phyloP scores from a whole-genome alignment of 768 basidiomycete genomes.

The Lactarius evosmus region DNA sequence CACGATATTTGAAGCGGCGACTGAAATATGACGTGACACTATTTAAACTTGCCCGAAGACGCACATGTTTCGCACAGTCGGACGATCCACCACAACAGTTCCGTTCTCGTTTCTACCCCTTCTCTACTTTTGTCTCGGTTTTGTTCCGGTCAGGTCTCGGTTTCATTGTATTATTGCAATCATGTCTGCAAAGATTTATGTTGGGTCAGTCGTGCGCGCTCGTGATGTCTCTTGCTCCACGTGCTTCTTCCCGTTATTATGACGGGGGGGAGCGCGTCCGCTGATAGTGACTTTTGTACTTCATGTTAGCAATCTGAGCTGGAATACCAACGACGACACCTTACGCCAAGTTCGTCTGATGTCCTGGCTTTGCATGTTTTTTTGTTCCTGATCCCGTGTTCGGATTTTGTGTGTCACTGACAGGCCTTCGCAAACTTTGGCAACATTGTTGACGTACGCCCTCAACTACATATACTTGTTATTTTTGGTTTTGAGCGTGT shows the following conservation, averaged over 20 bases:
- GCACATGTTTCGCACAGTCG: slow-evolving; percentile 12
- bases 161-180: slow-evolving; percentile 33
- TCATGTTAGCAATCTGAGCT: slow-evolving; percentile 81
- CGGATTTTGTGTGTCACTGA: slow-evolving; percentile 42
- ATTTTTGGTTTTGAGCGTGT: slow-evolving; percentile 25
- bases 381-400: slow-evolving; percentile 42
- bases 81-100: slow-evolving; percentile 24
- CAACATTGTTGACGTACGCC: slow-evolving; percentile 87
- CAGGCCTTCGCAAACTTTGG: slow-evolving; percentile 85
- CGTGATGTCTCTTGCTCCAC: slow-evolving; percentile 41
- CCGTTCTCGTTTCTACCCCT: slow-evolving; percentile 26
- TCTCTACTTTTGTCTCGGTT: slow-evolving; percentile 28
- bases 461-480: slow-evolving; percentile 20
- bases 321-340: slow-evolving; percentile 93
- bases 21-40: slow-evolving; percentile 39
- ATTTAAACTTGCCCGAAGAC: slow-evolving; percentile 39
- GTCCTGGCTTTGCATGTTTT: slow-evolving; percentile 35
- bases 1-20: slow-evolving; percentile 46
- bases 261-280: slow-evolving; percentile 33
- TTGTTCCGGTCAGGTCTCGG: slow-evolving; percentile 27
- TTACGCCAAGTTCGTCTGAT: slow-evolving; percentile 80
- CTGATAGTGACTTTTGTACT: slow-evolving; percentile 54
- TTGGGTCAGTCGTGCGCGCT: slow-evolving; percentile 83
- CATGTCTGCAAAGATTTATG: slow-evolving; percentile 86
- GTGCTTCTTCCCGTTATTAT: slow-evolving; percentile 41